These are phyloP conservation scores for Aspergillus quadricinctus DNA, from an alignment of 2,329 filamentous ascomycete species.

Conservation along the genomic window DNA sequence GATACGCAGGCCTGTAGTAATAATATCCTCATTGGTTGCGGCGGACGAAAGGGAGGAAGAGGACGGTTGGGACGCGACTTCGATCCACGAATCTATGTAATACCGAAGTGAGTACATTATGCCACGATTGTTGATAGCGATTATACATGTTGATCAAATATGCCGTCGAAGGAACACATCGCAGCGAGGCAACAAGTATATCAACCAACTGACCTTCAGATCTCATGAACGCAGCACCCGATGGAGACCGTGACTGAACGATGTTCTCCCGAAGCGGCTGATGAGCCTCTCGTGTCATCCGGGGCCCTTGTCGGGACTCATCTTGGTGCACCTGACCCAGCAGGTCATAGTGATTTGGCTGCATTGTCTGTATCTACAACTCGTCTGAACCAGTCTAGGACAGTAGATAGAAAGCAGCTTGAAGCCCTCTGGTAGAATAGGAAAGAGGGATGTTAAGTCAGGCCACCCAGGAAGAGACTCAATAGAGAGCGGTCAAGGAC, in stretches of 20 bases:
- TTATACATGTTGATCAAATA: constrained; percentile 15
- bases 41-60: constrained; percentile 84
- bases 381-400: neutral
- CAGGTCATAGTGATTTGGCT: constrained; percentile 37
- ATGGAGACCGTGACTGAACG: constrained; percentile 31
- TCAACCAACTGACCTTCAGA: constrained; percentile 39
- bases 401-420: neutral
- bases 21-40: constrained; percentile 72
- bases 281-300: constrained; percentile 32
- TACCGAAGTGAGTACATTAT: constrained; percentile 43
- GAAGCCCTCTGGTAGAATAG: neutral
- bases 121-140: constrained; percentile 2
- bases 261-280: constrained; percentile 27
- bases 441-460: neutral
- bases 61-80: constrained; percentile 86
- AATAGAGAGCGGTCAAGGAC: neutral
- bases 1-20: constrained; percentile 80
- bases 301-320: constrained; percentile 26
- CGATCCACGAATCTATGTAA: constrained; percentile 86
- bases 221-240: constrained; percentile 34
- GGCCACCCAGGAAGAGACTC: neutral
- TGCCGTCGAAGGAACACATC: constrained; percentile 1
- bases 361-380: constrained; percentile 24
- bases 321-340: constrained; percentile 31
- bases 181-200: constrained; percentile 11